These are phyloP conservation scores for Aspergillus chevalieri DNA, from an alignment of 2,329 filamentous ascomycete genomes.

Conservation along the genomic window DNA sequence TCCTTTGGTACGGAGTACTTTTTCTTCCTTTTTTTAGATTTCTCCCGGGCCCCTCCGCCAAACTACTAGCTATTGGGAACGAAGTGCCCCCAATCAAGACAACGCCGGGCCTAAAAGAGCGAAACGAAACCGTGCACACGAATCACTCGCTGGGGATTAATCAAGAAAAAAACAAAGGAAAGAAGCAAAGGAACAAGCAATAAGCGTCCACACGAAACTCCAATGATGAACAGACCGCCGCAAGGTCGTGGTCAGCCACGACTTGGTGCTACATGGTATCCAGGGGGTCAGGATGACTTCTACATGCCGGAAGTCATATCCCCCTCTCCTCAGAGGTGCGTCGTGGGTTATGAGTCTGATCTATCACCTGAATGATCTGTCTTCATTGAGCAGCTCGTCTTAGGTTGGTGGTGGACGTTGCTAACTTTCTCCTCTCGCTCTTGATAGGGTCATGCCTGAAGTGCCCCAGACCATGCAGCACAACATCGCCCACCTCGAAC, in stretches of 20 bases:
- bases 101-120: too few relatives aligned
- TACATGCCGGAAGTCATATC: constrained; percentile 65
- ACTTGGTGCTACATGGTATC: constrained; percentile 60
- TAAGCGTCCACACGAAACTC: constrained; percentile 2
- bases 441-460: constrained; percentile 77
- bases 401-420: constrained; percentile 10
- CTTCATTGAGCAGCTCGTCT: constrained; percentile 2
- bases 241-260: constrained; percentile 35
- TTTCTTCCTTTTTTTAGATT: too few relatives aligned
- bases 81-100: too few relatives aligned
- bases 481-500: constrained; percentile 83
- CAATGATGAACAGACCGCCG: constrained; percentile 32
- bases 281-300: constrained; percentile 62
- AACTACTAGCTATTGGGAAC: too few relatives aligned
- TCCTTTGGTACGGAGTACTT: too few relatives aligned
- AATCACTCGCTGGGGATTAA: too few relatives aligned
- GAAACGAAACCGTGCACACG: too few relatives aligned
- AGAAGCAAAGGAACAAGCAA: not conserved
- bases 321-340: constrained; percentile 64
- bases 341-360: constrained; percentile 1
- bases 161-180: not conserved
- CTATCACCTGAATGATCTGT: not conserved
- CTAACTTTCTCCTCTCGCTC: constrained; percentile 18
- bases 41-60: too few relatives aligned
- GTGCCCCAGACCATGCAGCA: constrained; percentile 96